Percentiles rank a stretch among this genome's conserved stretches.
Evolutionary conservation across 768 basidiomycete genomes (phyloP).

Genomic region (Saitozyma sp.): DNA sequence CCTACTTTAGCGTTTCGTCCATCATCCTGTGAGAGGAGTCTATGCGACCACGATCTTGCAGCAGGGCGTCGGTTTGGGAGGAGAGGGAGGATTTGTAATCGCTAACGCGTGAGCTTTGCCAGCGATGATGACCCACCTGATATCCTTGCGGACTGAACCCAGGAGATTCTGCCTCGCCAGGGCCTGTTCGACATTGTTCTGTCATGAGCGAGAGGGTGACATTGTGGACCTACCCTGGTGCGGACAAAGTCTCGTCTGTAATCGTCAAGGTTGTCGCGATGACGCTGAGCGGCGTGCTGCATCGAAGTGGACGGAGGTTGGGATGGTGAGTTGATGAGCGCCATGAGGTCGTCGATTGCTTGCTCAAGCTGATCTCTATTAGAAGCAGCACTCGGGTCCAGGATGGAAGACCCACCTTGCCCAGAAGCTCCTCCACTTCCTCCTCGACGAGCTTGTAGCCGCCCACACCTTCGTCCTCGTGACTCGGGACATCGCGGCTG

Average conservation of each 20-base stretch:
- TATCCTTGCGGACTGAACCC: conserved; percentile 89
- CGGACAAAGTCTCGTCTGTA: conserved; percentile 78
- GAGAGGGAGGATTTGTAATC: conserved; percentile 73
- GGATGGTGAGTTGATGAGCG: conserved; percentile 65
- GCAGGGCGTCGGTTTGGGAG: conserved; percentile 72
- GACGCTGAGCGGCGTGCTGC: conserved; percentile 83
- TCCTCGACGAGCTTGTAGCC: conserved; percentile 67
- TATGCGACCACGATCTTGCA: conserved; percentile 83
- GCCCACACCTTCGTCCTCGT: conserved; percentile 62
- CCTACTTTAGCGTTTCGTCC: conserved; percentile 83
- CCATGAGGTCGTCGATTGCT: conserved; percentile 75
- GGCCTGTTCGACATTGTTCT: conserved; percentile 72
- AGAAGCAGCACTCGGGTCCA: neutral
- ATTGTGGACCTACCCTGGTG: conserved; percentile 67
- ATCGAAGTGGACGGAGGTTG: conserved; percentile 75
- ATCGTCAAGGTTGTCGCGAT: conserved; percentile 85
- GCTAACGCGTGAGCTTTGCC: conserved; percentile 54
- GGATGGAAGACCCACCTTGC: conserved; percentile 63
- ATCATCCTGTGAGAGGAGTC: conserved; percentile 94
- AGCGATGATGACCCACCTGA: conserved; percentile 66
- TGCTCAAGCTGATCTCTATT: conserved; percentile 67
- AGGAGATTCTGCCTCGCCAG: conserved; percentile 84
- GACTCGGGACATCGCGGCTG: conserved; percentile 62
- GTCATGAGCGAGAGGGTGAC: neutral
- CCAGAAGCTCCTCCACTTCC: conserved; percentile 80